Conservation (phyloP, 768 basidiomycete species). For the Mycena rosella region DNA sequence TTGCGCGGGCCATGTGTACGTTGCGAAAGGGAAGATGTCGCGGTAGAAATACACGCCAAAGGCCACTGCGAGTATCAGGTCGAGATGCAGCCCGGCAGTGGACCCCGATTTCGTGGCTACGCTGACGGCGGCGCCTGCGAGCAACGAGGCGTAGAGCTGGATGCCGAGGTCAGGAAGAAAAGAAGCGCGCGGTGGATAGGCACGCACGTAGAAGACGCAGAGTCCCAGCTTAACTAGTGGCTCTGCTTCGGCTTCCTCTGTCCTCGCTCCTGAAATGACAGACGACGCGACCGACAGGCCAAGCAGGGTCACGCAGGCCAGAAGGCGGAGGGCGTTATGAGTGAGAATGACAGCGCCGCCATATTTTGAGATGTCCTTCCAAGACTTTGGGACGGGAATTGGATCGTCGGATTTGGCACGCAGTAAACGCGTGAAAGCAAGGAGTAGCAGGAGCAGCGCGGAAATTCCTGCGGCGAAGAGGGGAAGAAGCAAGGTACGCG, state of each 20-base stretch:
- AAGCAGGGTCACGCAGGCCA: slow-evolving; percentile 23
- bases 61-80: slow-evolving; percentile 46
- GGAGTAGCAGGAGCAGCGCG: slow-evolving; percentile 5
- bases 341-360: slow-evolving; percentile 18
- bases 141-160: slow-evolving; percentile 25
- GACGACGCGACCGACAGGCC: slow-evolving; percentile 25
- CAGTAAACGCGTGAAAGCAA: not conserved
- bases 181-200: not conserved
- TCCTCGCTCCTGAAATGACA: not conserved
- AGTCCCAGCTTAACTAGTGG: slow-evolving; percentile 1
- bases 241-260: not conserved
- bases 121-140: slow-evolving; percentile 1
- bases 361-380: slow-evolving; percentile 30
- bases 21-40: slow-evolving; percentile 70
- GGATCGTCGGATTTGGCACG: not conserved
- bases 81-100: slow-evolving; percentile 40
- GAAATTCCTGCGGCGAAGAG: slow-evolving; percentile 26
- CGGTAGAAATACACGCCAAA: slow-evolving; percentile 65
- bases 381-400: slow-evolving; percentile 5
- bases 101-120: slow-evolving; percentile 1
- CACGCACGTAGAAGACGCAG: slow-evolving; percentile 33
- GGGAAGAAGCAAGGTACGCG: slow-evolving; percentile 23
- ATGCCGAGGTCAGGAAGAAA: not conserved
- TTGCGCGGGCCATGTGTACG: slow-evolving; percentile 56
- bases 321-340: slow-evolving; percentile 16